Conservation (phyloP, 139 green algal species). For the Gonium pectorale region DNA sequence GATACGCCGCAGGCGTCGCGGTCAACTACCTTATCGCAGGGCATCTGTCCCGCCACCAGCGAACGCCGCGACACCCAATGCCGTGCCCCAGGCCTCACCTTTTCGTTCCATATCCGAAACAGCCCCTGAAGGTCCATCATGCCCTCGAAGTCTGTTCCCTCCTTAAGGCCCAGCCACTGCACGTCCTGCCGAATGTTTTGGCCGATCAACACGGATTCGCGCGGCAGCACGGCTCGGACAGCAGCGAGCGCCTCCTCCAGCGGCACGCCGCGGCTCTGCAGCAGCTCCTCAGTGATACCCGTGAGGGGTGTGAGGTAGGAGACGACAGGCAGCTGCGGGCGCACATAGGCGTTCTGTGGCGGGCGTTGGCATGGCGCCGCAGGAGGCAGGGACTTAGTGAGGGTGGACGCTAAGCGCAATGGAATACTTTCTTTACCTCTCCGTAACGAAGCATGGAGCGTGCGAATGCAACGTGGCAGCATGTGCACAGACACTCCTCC, state of each 20-base stretch:
- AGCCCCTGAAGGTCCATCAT: conserved; percentile 87
- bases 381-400: too few species aligned
- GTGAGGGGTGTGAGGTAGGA: conserved; percentile 92
- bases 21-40: too few species aligned
- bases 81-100: conserved; percentile 50
- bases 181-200: conserved; percentile 92
- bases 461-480: too few species aligned
- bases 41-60: too few species aligned
- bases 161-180: conserved; percentile 85
- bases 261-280: conserved; percentile 76
- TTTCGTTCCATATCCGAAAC: conserved; percentile 90
- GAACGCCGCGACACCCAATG: too few species aligned
- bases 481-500: too few species aligned
- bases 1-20: too few species aligned
- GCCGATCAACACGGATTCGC: conserved; percentile 80
- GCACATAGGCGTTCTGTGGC: conserved; percentile 84
- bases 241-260: conserved; percentile 58
- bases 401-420: too few species aligned
- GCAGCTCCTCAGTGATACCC: conserved; percentile 62
- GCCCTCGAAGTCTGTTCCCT: conserved; percentile 83
- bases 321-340: conserved; percentile 71
- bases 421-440: too few species aligned
- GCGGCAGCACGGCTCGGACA: conserved; percentile 71
- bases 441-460: too few species aligned
- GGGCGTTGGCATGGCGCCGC: too few species aligned